Conservation (phyloP, 176 grass and related monocot genomes). For the Tillandsia leiboldiana region DNA sequence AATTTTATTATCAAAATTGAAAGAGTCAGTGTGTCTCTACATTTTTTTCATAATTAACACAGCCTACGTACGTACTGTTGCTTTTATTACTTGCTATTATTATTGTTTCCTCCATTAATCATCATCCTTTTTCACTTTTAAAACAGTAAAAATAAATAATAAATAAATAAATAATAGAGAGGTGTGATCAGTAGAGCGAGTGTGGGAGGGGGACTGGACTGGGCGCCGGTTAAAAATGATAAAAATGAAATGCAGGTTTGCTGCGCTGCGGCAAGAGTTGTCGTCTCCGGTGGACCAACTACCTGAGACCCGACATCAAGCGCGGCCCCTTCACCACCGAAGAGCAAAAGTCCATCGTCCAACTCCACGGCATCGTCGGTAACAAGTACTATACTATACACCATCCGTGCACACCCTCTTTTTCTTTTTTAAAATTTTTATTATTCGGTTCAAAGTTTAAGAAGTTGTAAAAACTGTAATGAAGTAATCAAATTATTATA, state of each 20-base stretch:
- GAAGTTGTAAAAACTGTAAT: background rate
- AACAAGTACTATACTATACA: constrained; percentile 51
- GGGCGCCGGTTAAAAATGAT: constrained; percentile 3
- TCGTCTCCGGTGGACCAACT: constrained; percentile 96
- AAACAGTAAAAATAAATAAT: background rate
- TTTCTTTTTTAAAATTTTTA: background rate
- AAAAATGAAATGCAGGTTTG: constrained; percentile 44
- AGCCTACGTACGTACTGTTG: no score
- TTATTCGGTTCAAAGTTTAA: no score
- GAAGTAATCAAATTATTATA: constrained; percentile 1
- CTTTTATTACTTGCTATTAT: no score
- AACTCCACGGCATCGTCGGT: constrained; percentile 87
- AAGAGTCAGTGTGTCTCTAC: no score
- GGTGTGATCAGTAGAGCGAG: background rate
- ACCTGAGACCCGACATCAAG: constrained; percentile 95
- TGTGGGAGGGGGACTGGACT: background rate
- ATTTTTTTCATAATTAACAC: no score
- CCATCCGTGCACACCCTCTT: background rate
- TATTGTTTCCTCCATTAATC: no score
- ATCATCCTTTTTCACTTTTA: no score
- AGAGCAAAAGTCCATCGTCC: constrained; percentile 84
- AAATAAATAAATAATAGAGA: background rate
- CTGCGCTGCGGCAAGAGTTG: constrained; percentile 98
- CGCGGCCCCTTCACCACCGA: constrained; percentile 78
- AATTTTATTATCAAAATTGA: no score